phyloP scores from a whole-genome alignment of 768 basidiomycete species.

The Ephemerocybe angulata region DNA sequence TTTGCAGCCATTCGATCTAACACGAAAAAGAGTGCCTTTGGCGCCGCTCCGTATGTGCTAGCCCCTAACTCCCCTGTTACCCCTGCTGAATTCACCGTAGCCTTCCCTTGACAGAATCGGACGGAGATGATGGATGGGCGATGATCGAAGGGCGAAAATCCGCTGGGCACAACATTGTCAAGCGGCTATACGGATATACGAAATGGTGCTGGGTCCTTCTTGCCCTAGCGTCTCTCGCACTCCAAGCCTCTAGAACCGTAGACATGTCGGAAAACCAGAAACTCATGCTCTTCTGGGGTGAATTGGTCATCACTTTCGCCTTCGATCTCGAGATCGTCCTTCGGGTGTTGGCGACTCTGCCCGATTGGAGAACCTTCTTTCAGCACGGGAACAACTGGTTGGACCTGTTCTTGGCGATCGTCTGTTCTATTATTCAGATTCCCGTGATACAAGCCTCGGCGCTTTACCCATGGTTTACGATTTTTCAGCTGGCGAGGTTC shows the following conservation, averaged over 20 bases:
- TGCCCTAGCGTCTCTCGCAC: constrained; percentile 63
- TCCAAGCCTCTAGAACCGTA: constrained; percentile 68
- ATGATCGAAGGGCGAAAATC: constrained; percentile 41
- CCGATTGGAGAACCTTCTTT: constrained; percentile 83
- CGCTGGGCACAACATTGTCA: constrained; percentile 44
- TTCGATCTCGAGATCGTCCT: constrained; percentile 89
- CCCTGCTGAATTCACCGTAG: constrained; percentile 16
- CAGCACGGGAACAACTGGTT: constrained; percentile 61
- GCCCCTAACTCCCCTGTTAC: constrained; percentile 1
- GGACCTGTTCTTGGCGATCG: constrained; percentile 73
- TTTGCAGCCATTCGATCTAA: constrained; percentile 84
- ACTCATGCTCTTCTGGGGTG: constrained; percentile 55
- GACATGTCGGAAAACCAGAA: constrained; percentile 44
- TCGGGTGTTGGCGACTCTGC: constrained; percentile 65
- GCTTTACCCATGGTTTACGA: constrained; percentile 85
- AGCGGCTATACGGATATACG: constrained; percentile 54
- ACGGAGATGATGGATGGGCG: constrained; percentile 63
- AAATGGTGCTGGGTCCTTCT: constrained; percentile 74
- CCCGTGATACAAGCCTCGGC: constrained; percentile 63
- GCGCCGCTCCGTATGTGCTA: constrained; percentile 63
- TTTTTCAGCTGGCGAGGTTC: constrained; percentile 82
- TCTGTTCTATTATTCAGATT: constrained; percentile 78
- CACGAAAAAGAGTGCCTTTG: constrained; percentile 90
- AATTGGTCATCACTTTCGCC: constrained; percentile 72
- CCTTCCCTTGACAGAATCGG: constrained; percentile 41